Conservation (phyloP, 2,329 filamentous ascomycete genomes). For the Diatrype stigma region DNA sequence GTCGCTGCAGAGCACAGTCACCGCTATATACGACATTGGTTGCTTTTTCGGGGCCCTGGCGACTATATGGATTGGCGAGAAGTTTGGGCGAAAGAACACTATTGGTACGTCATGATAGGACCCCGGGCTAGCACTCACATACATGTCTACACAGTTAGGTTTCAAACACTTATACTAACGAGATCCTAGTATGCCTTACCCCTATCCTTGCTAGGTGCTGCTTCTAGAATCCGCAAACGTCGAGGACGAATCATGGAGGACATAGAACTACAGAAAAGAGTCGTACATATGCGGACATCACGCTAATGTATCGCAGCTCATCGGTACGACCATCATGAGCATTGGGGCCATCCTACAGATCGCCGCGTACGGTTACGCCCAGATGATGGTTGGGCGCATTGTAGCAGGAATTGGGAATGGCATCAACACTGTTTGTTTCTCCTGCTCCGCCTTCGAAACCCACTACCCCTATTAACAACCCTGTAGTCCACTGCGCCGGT, state of each 20-base stretch:
- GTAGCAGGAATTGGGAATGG: slow-evolving; percentile 47
- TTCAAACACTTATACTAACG: not conserved
- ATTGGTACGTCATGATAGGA: slow-evolving; percentile 12
- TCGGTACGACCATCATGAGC: slow-evolving; percentile 29
- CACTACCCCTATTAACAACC: slow-evolving; percentile 8
- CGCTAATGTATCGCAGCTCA: slow-evolving; percentile 5
- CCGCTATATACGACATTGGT: slow-evolving; percentile 55
- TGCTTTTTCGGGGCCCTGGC: slow-evolving; percentile 50
- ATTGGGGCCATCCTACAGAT: slow-evolving; percentile 32
- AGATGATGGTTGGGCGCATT: slow-evolving; percentile 41
- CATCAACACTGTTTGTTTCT: slow-evolving; percentile 24
- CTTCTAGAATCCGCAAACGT: not conserved
- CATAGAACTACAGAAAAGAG: not conserved
- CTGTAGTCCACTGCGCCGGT: slow-evolving; percentile 29
- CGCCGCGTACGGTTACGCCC: slow-evolving; percentile 30
- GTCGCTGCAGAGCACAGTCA: slow-evolving; percentile 39
- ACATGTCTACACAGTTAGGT: not conserved
- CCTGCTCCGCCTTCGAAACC: not conserved
- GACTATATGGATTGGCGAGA: slow-evolving; percentile 30
- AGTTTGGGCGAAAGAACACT: slow-evolving; percentile 29
- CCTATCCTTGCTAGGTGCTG: no score
- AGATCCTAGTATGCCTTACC: not conserved
- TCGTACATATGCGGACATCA: no score
- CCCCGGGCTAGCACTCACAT: not conserved
- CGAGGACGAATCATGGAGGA: not conserved